Base-by-base conservation (phyloP, 192 early-diverging fungal genomes). In the Rhizophlyctis rosea region DNA sequence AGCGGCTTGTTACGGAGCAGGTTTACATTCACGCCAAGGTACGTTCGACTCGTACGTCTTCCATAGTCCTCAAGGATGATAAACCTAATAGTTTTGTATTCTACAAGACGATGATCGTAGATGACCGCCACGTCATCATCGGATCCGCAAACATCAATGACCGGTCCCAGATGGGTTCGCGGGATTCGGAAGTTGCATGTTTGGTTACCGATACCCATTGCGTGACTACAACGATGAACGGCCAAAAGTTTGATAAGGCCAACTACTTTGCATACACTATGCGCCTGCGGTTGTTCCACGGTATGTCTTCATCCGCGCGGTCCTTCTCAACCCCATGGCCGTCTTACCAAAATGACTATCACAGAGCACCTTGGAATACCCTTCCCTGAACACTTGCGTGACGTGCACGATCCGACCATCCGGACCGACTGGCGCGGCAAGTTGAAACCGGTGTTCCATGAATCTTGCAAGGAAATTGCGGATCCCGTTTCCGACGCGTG, bases 131-230 rank as follows among this genome's bases (percentile, higher is more conserved):
- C 47, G 88, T 91, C 39, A 76, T 95, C 25, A 86, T 88, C 69
- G 93, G 93, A 4, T 91, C 88, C 29, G 90, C 91, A 36, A 95
- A 95, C 67, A 81, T 95, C 68, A 95, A 95, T 68, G 93, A 95
- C 75, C 87, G 93, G 3, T 95, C 93, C 0, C 91, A 91, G 75
- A 71, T 85, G 47, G 93, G 93, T 34, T 85, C 85, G 60, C 88
- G 87, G 57, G 91, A 95, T 66, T 91, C 90, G 11, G 93, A 95
- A 73, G 86, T 95, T 49, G 93, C 91, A 39, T 86, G 91, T 56
- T 59, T 92, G 18, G 76, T 95, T 13, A 87, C 89, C 65, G 91
- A 95, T 59, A 72, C 82, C 3, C 77, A 84, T 32, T 78, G 72
- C 11, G 70, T 95, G 21, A 69, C 71, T 21, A 85, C 89, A 0